Percentiles rank a stretch among this genome's conserved stretches.
Evolutionary conservation across 192 early-diverging fungal genomes (phyloP).

Genomic region (Rhizophagus sp.): DNA sequence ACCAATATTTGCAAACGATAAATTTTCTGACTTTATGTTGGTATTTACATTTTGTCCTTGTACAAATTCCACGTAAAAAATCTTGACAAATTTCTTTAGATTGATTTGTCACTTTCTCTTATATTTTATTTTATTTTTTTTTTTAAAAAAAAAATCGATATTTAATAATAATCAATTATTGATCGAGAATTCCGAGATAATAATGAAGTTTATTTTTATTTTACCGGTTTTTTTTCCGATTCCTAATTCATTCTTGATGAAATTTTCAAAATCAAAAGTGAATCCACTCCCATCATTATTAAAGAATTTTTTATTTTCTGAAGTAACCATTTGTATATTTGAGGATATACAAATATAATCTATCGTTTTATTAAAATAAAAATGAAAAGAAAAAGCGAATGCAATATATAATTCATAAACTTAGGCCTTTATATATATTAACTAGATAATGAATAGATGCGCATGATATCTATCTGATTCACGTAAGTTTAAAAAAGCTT

Average conservation of each 20-base stretch:
- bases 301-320: neutral
- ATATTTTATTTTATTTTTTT: neutral
- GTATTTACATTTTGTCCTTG: neutral
- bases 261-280: constrained; percentile 71
- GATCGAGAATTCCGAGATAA: neutral
- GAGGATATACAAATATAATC: too few relatives aligned
- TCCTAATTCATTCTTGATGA: constrained; percentile 56
- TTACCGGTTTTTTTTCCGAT: constrained; percentile 34
- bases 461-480: too few relatives aligned
- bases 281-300: constrained; percentile 25
- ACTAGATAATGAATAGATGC: too few relatives aligned
- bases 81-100: constrained; percentile 4
- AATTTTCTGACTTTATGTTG: neutral
- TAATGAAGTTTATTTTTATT: too few relatives aligned
- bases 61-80: neutral
- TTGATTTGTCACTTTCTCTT: neutral
- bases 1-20: constrained; percentile 9
- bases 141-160: neutral
- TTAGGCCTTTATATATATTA: too few relatives aligned
- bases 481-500: too few relatives aligned
- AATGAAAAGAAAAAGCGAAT: too few relatives aligned
- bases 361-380: too few relatives aligned
- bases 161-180: neutral
- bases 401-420: too few relatives aligned
- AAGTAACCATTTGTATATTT: too few relatives aligned